Evolutionary conservation across 2,329 filamentous ascomycete genomes (phyloP).

Genomic region (Furcasterigmium sp.): DNA sequence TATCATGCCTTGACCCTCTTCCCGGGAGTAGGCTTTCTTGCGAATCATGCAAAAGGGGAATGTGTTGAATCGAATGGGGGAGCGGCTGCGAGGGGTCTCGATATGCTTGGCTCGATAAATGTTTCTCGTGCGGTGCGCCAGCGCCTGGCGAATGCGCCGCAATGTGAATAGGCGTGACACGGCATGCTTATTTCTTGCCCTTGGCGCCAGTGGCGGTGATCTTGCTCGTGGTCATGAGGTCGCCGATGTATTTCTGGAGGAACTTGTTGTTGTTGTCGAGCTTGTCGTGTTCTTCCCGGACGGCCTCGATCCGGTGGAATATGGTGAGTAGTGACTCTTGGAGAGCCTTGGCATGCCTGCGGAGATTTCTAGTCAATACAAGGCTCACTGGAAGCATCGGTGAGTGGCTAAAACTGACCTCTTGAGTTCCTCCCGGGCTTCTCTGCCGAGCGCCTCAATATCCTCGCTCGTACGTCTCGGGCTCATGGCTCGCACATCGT

Average conservation of each 20-base stretch:
- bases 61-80: neutral
- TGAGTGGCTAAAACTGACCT: constrained; percentile 34
- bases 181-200: constrained; percentile 43
- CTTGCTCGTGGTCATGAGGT: constrained; percentile 83
- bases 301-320: constrained; percentile 89
- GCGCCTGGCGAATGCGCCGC: no score
- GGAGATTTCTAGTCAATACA: neutral
- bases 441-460: constrained; percentile 78
- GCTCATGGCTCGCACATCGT: constrained; percentile 92
- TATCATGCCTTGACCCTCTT: constrained; percentile 3
- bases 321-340: constrained; percentile 87
- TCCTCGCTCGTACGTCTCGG: constrained; percentile 87
- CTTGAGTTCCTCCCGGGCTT: constrained; percentile 65
- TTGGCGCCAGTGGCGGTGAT: constrained; percentile 55
- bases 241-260: constrained; percentile 94
- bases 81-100: neutral
- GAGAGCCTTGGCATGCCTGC: constrained; percentile 81
- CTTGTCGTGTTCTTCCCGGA: constrained; percentile 92
- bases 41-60: constrained; percentile 1
- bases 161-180: no score
- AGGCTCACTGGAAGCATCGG: neutral
- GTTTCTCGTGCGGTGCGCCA: neutral
- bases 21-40: neutral
- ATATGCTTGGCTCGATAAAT: neutral
- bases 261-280: constrained; percentile 97